Evolutionary conservation across 306 rosid species (phyloP).

Genomic region (Quillaja saponaria): DNA sequence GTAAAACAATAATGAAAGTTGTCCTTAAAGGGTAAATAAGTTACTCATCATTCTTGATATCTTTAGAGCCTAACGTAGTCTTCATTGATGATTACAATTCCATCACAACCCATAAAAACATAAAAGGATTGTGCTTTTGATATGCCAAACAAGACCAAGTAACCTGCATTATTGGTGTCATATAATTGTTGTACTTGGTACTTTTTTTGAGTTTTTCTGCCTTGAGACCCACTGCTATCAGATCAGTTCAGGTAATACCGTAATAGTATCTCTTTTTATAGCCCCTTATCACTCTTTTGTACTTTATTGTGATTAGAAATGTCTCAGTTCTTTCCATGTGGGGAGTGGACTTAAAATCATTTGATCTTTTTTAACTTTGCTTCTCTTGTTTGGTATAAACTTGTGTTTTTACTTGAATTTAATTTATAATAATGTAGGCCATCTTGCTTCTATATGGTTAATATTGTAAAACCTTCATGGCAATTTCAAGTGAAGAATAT

Average conservation of each 20-base stretch:
- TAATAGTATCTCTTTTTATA: slow-evolving; percentile 7
- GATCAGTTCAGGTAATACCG: neutral
- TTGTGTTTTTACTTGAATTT: slow-evolving; percentile 4
- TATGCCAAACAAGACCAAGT: slow-evolving; percentile 24
- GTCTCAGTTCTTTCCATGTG: slow-evolving; percentile 21
- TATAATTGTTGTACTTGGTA: slow-evolving; percentile 33
- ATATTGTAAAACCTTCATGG: slow-evolving; percentile 6
- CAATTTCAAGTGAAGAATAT: neutral
- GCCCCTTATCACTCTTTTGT: neutral
- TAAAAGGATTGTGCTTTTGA: neutral
- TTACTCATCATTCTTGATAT: slow-evolving; percentile 19
- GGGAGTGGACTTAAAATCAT: slow-evolving; percentile 19
- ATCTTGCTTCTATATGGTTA: neutral
- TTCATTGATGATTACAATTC: slow-evolving; percentile 23
- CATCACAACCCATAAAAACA: slow-evolving; percentile 15
- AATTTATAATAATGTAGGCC: slow-evolving; percentile 9
- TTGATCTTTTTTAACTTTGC: slow-evolving; percentile 18
- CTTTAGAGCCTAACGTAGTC: neutral
- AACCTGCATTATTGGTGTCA: slow-evolving; percentile 31
- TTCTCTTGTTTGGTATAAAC: slow-evolving; percentile 10
- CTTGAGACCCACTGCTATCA: slow-evolving; percentile 28
- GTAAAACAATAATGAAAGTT: slow-evolving; percentile 24
- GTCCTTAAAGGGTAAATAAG: slow-evolving; percentile 19
- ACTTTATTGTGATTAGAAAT: slow-evolving; percentile 10
- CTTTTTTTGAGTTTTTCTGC: slow-evolving; percentile 23